Base-by-base conservation (phyloP, 352 stramenopile species). In the Globisporangium cylindrosporum region DNA sequence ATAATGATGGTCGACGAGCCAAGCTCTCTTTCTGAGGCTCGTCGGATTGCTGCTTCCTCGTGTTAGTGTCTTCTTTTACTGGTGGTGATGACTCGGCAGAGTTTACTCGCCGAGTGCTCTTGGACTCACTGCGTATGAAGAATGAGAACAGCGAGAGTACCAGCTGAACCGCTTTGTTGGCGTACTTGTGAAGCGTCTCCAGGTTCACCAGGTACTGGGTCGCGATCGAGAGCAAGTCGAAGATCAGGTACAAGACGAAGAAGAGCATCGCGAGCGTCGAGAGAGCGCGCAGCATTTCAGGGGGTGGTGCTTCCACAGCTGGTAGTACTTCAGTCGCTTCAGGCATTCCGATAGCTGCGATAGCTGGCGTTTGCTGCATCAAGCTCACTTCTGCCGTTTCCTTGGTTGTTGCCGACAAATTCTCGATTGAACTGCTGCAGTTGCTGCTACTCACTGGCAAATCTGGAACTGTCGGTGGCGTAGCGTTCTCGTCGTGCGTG, bases 251-350 rank as follows among this genome's bases (percentile, higher is more conserved):
- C 12, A 68, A 15, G 22, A 75, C 68, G 24, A 69, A 72, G 14
- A 81, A 55, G 14, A 72, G 36, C 56, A 79, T 57, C 15, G 74
- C 55, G 10, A 82, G 48, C 25, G 68, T 67, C 55, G 55, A 66
- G 4, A 68, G 53, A 32, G 75, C 55, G 9, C n/a, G 32, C 56
- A 70, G 43, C 43, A 64, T 12, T 25, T 70, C 64, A 2, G 64
- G n/a, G 8, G 64, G 9, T n/a, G 27, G 15, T 5, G 6, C 49
- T 68, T 70, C 71, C 66, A 48, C 15, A 78, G 5, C 29, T 36
- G 62, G 41, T n/a, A 62, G 15, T 2, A 27, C 41, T 14, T 69
- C 49, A n/a, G 22, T 2, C 1, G 62, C 24, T 36, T 68, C 49
- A 20, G 1, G 46, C 14, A 18, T 57, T 8, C 51, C 38, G 48